phyloP scores from a whole-genome alignment of 2,329 filamentous ascomycete genomes.

The Colletotrichum plurivorum region DNA sequence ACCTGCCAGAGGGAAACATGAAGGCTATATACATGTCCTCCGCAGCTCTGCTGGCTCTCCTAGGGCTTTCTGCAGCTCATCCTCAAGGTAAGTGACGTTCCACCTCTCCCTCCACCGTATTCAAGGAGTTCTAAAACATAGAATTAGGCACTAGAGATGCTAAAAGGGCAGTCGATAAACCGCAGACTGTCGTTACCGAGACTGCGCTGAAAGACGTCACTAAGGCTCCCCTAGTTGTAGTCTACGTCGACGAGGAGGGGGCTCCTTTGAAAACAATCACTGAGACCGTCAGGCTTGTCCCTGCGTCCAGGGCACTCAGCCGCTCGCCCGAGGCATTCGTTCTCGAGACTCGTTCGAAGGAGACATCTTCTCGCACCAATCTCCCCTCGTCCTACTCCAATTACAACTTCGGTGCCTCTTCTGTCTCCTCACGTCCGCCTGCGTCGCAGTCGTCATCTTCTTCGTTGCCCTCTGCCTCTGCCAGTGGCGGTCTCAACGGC shows the following conservation, averaged over 20 bases:
- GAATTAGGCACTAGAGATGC: slow-evolving; percentile 32
- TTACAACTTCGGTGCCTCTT: background rate
- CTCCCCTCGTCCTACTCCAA: background rate
- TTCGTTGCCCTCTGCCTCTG: slow-evolving; percentile 8
- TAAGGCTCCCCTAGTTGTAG: slow-evolving; percentile 63
- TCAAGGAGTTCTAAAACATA: background rate
- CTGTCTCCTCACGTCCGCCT: background rate
- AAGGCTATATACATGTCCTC: slow-evolving; percentile 19
- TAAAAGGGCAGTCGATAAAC: background rate
- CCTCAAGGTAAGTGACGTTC: slow-evolving; percentile 21
- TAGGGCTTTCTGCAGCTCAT: slow-evolving; percentile 31
- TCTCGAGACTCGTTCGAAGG: slow-evolving; percentile 25
- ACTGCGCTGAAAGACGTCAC: slow-evolving; percentile 55
- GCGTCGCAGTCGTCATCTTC: background rate
- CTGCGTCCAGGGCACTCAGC: slow-evolving; percentile 32
- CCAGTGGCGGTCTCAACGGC: slow-evolving; percentile 49
- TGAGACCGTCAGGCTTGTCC: slow-evolving; percentile 51
- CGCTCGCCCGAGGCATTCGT: background rate
- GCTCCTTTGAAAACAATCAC: slow-evolving; percentile 62
- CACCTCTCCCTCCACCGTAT: too few relatives aligned
- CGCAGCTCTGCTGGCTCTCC: slow-evolving; percentile 9
- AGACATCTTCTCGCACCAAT: background rate
- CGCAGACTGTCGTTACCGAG: slow-evolving; percentile 53
- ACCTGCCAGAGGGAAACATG: slow-evolving; percentile 9
- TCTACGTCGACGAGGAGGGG: slow-evolving; percentile 73